phyloP scores from a whole-genome alignment of 2,329 filamentous ascomycete species.

The Talaromyces amestolkiae region DNA sequence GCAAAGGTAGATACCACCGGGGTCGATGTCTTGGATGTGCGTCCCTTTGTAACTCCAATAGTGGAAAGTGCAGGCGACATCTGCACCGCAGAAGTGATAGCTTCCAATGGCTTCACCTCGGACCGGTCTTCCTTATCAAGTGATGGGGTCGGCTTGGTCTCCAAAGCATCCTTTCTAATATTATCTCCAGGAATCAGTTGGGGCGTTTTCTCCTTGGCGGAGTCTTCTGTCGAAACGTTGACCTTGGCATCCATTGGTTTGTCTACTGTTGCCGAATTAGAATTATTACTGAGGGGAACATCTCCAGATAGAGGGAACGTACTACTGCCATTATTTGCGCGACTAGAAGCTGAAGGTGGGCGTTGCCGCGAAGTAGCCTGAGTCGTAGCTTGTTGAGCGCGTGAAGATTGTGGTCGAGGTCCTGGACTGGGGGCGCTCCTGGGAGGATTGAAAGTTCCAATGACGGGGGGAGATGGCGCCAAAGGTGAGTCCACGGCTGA shows the following conservation, averaged over 20 bases:
- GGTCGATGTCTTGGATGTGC: conserved; percentile 43
- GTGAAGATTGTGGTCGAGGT: conserved; percentile 63
- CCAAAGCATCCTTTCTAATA: conserved; percentile 17
- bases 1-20: conserved; percentile 38
- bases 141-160: conserved; percentile 25
- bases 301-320: conserved; percentile 33
- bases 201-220: conserved; percentile 28
- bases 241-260: conserved; percentile 52
- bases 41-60: conserved; percentile 31
- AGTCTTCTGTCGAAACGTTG: conserved; percentile 54
- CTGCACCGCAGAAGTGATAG: conserved; percentile 35
- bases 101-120: conserved; percentile 32
- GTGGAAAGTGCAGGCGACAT: conserved; percentile 20
- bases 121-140: conserved; percentile 36
- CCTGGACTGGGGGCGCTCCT: conserved; percentile 63
- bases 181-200: conserved; percentile 38
- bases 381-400: conserved; percentile 72
- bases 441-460: conserved; percentile 60
- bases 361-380: conserved; percentile 59
- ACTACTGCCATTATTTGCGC: conserved; percentile 54
- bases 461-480: conserved; percentile 71
- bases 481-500: conserved; percentile 63
- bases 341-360: conserved; percentile 61
- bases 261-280: conserved; percentile 29
- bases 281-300: conserved; percentile 27